A percentile compares a stretch with the other conserved stretches of the same genome.
Conservation (phyloP, 352 stramenopile genomes). For the Globisporangium abappressorium region DNA sequence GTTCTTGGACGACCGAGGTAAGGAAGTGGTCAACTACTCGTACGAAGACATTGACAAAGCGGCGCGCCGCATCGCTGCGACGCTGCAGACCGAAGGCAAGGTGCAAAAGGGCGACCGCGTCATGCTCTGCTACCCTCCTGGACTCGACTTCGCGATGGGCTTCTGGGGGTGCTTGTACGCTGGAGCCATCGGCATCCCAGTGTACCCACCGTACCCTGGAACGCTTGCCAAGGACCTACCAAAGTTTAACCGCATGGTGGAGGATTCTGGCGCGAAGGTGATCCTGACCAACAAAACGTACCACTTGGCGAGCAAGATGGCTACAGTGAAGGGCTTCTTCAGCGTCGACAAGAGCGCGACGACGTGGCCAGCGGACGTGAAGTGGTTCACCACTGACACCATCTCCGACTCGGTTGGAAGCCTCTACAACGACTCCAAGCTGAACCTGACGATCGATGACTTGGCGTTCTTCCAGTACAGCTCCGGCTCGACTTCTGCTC, state of each 20-base stretch:
- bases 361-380: constrained; percentile 60
- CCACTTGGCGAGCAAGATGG: constrained; percentile 76
- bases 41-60: constrained; percentile 64
- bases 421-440: constrained; percentile 48
- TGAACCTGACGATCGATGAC: constrained; percentile 46
- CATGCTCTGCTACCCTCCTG: constrained; percentile 74
- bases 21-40: constrained; percentile 66
- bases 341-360: constrained; percentile 38
- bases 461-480: constrained; percentile 87
- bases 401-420: constrained; percentile 45
- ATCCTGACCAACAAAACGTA: constrained; percentile 79
- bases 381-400: constrained; percentile 73
- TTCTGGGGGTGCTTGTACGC: constrained; percentile 84
- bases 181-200: constrained; percentile 62
- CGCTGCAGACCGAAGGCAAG: constrained; percentile 45
- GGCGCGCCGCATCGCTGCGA: constrained; percentile 58
- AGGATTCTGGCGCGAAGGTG: constrained; percentile 57
- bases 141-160: constrained; percentile 68
- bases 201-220: constrained; percentile 74
- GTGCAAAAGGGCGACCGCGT: constrained; percentile 67
- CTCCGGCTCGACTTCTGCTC: constrained; percentile 72
- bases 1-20: constrained; percentile 70
- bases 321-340: constrained; percentile 77
- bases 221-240: constrained; percentile 74
- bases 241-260: constrained; percentile 77